Evolutionary conservation across 768 basidiomycete genomes (phyloP).

Genomic region (Mycena chlorophos): DNA sequence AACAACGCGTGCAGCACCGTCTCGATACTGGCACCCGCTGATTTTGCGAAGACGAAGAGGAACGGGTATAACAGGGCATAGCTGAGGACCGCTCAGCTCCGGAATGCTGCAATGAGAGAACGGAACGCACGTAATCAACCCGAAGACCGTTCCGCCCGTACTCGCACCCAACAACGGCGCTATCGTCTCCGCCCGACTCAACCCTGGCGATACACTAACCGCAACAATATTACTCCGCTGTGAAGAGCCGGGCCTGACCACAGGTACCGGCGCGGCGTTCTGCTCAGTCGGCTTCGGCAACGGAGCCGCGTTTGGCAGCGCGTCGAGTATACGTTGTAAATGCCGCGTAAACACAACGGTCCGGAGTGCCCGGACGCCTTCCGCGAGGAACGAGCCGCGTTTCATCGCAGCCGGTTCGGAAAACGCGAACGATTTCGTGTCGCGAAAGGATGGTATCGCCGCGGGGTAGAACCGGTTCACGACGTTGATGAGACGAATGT

Average conservation of each 20-base stretch:
- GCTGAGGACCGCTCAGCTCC: constrained; percentile 34
- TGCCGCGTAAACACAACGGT: constrained; percentile 68
- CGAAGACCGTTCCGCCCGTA: constrained; percentile 27
- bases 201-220: constrained; percentile 72
- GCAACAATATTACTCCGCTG: constrained; percentile 77
- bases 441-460: constrained; percentile 33
- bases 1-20: constrained; percentile 80
- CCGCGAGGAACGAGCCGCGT: constrained; percentile 46
- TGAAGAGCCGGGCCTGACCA: constrained; percentile 37
- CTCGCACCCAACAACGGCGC: constrained; percentile 55
- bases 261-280: constrained; percentile 41
- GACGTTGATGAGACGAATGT: constrained; percentile 85
- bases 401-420: constrained; percentile 24
- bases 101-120: constrained; percentile 48
- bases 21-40: constrained; percentile 64
- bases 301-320: constrained; percentile 63
- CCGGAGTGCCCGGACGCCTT: constrained; percentile 67
- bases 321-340: constrained; percentile 82
- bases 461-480: constrained; percentile 92
- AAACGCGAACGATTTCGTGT: constrained; percentile 16
- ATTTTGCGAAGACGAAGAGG: constrained; percentile 68
- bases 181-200: constrained; percentile 70
- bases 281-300: constrained; percentile 45
- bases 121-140: constrained; percentile 40
- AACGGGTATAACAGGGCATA: constrained; percentile 70